A percentile compares a stretch with the other conserved stretches of the same genome.
Evolutionary conservation across 805 yeast species (phyloP).

Genomic region (Priceomyces melissophilus): DNA sequence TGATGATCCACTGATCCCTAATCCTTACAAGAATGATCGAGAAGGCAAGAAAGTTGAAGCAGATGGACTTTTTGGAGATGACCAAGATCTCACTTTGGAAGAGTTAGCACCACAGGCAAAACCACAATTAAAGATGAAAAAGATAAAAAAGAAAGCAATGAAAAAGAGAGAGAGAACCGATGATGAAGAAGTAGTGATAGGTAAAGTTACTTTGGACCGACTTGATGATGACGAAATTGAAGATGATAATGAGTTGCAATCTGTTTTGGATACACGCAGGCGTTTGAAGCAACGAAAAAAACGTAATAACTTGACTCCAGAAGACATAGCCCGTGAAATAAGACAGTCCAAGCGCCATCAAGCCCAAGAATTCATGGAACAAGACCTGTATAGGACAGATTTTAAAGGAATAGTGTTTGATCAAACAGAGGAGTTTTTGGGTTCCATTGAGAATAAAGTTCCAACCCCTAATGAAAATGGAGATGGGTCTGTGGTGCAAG

Average conservation of each 20-base stretch:
- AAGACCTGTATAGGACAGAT: conserved; percentile 1
- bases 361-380: conserved; percentile 14
- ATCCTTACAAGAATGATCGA: too few relatives aligned
- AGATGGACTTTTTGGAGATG: conserved; percentile 1
- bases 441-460: conserved; percentile 10
- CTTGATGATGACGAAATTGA: conserved; percentile 17
- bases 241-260: conserved; percentile 27
- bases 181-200: conserved; percentile 13
- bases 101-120: conserved; percentile 12
- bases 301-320: conserved; percentile 25
- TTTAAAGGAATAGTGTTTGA: conserved; percentile 29
- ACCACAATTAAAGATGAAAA: conserved; percentile 36
- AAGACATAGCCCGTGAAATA: conserved; percentile 38
- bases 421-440: conserved; percentile 42
- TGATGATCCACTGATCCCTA: too few relatives aligned
- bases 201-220: conserved; percentile 28
- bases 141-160: conserved; percentile 39
- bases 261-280: conserved; percentile 15
- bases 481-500: not conserved
- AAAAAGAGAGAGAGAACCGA: conserved; percentile 24
- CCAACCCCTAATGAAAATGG: not conserved
- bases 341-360: conserved; percentile 17
- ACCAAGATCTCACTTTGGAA: conserved; percentile 6
- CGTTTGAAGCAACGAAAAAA: conserved; percentile 23
- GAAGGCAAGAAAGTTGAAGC: not conserved